Base-by-base conservation (phyloP, 495 filamentous ascomycete species). In the Parathielavia hyrcaniae region DNA sequence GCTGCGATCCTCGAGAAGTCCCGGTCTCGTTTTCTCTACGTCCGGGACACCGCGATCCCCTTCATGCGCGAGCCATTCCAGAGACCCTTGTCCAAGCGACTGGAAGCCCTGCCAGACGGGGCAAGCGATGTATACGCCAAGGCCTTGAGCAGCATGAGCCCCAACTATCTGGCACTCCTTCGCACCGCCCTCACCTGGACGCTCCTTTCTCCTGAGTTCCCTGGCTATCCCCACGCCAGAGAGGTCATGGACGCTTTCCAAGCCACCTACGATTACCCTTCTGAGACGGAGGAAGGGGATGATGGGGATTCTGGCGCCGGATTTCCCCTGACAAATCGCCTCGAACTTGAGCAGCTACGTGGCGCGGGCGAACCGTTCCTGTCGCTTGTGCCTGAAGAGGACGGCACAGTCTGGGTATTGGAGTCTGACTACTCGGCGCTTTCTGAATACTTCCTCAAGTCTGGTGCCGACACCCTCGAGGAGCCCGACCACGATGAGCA, bases 201-300 rank as follows among this genome's bases (percentile, higher is more conserved):
- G 0, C 40, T 66, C 3, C 55, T 68, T 0, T 9, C 43, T 5
- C 50, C 54, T 4, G 53, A 58, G 2, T 47, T 35, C 12, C 49
- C 54, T 16, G 51, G 51, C 12, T 41, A 22, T 3, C 58, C 48
- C 1, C 32, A 30, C 7, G 66, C 55, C 2, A 51, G 46, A 12
- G 66, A 66, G 56, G 40, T 68, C 17, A 66, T 68, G 64, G 66
- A 68, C 32, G 53, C 50, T 5, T 68, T 64, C 35, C 57, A 68
- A 16, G 57, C 60, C 0, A 60, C 49, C 0, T 68, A 68, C 34
- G 54, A 60, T 14, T 17, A 12, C 5, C 14, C 40, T 6, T 1
- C 44, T 0, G 57, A 58, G 16, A 34, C 40, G 3, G 23, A 12
- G 5, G 57, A 55, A 6, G 22, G 36, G 0, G 39, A 19, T 2